Conservation (phyloP, 139 green algal species). For the Chlamydomonas applanata region DNA sequence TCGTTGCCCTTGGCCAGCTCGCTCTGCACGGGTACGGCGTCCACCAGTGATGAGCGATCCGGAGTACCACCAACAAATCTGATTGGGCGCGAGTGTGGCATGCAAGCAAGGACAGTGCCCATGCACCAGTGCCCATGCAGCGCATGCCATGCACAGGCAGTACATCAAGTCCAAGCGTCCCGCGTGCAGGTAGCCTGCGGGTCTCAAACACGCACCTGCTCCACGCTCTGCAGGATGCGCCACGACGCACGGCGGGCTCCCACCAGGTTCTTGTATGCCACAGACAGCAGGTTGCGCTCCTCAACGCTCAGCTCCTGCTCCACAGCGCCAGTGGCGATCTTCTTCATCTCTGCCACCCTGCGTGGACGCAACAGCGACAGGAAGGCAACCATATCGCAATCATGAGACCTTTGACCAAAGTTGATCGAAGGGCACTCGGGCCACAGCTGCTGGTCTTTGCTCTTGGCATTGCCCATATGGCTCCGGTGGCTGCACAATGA, state of each 20-base stretch:
- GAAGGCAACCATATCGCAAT: not conserved
- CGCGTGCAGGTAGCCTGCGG: too few relatives aligned
- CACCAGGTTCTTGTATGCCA: slow-evolving; percentile 98
- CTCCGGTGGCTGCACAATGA: not conserved
- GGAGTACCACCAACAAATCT: too few relatives aligned
- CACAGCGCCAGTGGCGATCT: slow-evolving; percentile 80
- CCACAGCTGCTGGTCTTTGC: not conserved
- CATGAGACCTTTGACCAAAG: not conserved
- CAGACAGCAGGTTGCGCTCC: slow-evolving; percentile 87
- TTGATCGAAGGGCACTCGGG: slow-evolving; percentile 11
- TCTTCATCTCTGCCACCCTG: slow-evolving; percentile 92
- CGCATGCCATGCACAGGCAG: too few relatives aligned
- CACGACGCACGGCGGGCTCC: slow-evolving; percentile 91
- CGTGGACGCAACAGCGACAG: not conserved
- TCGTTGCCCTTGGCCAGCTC: slow-evolving; percentile 95
- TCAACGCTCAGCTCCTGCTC: slow-evolving; percentile 95
- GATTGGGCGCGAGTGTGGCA: too few relatives aligned
- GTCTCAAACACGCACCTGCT: slow-evolving; percentile 63
- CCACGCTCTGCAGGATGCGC: slow-evolving; percentile 95
- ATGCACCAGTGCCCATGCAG: too few relatives aligned
- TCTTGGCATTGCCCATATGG: not conserved
- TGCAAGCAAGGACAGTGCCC: too few relatives aligned
- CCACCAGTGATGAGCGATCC: too few relatives aligned
- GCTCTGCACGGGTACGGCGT: too few relatives aligned
- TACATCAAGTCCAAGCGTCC: too few relatives aligned